Conservation (phyloP, 495 filamentous ascomycete genomes). For the Aspergillus homomorphus region DNA sequence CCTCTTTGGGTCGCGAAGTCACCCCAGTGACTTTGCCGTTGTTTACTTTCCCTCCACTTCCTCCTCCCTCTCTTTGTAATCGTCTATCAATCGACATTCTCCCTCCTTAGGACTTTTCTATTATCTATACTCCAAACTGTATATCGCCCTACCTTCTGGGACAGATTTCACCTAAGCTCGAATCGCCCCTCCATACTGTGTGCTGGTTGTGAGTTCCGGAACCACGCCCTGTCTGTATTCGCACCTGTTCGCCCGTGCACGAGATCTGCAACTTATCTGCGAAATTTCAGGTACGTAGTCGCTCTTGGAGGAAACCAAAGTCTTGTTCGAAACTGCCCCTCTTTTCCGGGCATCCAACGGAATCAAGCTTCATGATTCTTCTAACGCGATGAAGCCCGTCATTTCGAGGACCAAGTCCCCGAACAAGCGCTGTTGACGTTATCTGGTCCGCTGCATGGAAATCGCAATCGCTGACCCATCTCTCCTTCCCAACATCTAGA, state of each 20-base stretch:
- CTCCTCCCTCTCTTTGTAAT: conserved; percentile 1
- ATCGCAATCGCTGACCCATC: background rate
- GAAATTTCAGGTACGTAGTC: conserved; percentile 18
- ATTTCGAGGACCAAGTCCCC: background rate
- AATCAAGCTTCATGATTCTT: background rate
- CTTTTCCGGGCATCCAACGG: background rate
- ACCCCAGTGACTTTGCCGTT: conserved; percentile 21
- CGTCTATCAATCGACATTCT: background rate
- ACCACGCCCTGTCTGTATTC: background rate
- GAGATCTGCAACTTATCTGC: conserved; percentile 24
- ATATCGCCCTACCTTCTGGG: too few species aligned
- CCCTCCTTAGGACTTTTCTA: background rate
- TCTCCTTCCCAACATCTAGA: background rate
- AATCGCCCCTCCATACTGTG: background rate
- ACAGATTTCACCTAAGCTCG: background rate
- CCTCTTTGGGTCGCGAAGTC: conserved; percentile 19
- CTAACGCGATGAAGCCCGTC: background rate
- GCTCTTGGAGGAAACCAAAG: background rate
- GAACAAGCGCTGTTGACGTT: background rate
- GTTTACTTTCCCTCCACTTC: conserved; percentile 11
- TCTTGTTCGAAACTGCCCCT: background rate
- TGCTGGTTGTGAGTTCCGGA: background rate
- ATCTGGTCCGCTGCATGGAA: background rate
- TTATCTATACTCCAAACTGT: background rate
- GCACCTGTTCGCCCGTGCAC: conserved; percentile 14